Conservation (phyloP, 495 filamentous ascomycete genomes). For the Tirmania nivea region DNA sequence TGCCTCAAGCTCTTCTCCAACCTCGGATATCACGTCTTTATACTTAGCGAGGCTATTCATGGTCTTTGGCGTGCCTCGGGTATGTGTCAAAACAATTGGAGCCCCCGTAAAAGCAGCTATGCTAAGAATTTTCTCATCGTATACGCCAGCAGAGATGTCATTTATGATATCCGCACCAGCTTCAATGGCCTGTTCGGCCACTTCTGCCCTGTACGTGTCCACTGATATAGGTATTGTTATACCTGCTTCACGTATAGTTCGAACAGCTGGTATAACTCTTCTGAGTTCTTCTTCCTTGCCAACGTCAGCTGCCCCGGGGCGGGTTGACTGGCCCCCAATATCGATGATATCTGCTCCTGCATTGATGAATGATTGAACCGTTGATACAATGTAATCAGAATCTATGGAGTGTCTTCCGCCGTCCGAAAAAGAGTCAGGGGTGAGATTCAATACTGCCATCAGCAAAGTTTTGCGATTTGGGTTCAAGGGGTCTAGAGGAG, state of each 20-base stretch:
- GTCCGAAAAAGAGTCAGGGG: conserved; percentile 93
- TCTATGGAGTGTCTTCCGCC: conserved; percentile 40
- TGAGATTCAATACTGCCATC: conserved; percentile 91
- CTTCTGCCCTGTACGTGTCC: conserved; percentile 75
- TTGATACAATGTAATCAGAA: conserved; percentile 23
- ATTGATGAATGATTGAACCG: conserved; percentile 35
- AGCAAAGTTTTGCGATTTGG: conserved; percentile 46
- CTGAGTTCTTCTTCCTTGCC: conserved; percentile 47
- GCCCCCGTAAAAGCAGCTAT: conserved; percentile 62
- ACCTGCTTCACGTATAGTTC: conserved; percentile 45
- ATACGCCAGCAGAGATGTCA: conserved; percentile 64
- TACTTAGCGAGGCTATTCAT: conserved; percentile 56
- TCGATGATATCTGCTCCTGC: conserved; percentile 68
- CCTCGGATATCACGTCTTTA: conserved; percentile 37
- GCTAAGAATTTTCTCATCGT: conserved; percentile 64
- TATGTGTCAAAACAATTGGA: conserved; percentile 81
- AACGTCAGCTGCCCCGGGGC: conserved; percentile 47
- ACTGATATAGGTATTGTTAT: conserved; percentile 50
- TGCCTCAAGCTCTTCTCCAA: conserved; percentile 43
- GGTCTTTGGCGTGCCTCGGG: conserved; percentile 68
- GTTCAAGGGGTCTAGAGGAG: conserved; percentile 40
- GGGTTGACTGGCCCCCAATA: conserved; percentile 78
- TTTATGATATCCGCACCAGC: conserved; percentile 90
- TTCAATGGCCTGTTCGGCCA: conserved; percentile 57
- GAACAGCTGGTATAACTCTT: conserved; percentile 58